Conservation (phyloP, 2,329 filamentous ascomycete species). For the Claviceps africana region DNA sequence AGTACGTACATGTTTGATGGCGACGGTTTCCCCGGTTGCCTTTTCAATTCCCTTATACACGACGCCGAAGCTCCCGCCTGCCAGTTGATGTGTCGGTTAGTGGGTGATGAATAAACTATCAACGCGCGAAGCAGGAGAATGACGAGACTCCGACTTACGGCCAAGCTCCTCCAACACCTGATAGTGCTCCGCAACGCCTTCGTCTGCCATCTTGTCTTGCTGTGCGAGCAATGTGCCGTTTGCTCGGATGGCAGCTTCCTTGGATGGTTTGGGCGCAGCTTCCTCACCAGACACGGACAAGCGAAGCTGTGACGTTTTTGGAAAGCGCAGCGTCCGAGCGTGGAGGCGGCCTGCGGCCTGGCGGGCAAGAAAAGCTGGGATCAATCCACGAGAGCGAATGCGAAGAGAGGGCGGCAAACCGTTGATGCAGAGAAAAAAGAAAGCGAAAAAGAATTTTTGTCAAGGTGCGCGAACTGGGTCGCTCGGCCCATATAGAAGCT, state of each 20-base stretch:
- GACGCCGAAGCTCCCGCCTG: slow-evolving; percentile 87
- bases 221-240: slow-evolving; percentile 12
- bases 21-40: slow-evolving; percentile 79
- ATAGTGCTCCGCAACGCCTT: slow-evolving; percentile 70
- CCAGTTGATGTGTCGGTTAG: background rate
- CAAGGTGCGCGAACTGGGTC: slow-evolving; percentile 1
- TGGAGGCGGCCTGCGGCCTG: background rate
- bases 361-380: background rate
- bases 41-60: slow-evolving; percentile 96
- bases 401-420: background rate
- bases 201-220: slow-evolving; percentile 35
- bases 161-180: slow-evolving; percentile 93
- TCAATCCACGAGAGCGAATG: background rate
- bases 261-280: background rate
- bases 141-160: slow-evolving; percentile 46
- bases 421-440: background rate
- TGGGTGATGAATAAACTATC: background rate
- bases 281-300: background rate
- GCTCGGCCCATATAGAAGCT: slow-evolving; percentile 2
- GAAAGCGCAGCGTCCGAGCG: background rate
- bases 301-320: background rate
- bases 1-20: slow-evolving; percentile 78
- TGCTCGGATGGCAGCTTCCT: background rate
- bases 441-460: background rate
- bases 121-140: background rate